Base-by-base conservation (phyloP, 2,329 filamentous ascomycete genomes). In the Lasiodiplodia gonubiensis region DNA sequence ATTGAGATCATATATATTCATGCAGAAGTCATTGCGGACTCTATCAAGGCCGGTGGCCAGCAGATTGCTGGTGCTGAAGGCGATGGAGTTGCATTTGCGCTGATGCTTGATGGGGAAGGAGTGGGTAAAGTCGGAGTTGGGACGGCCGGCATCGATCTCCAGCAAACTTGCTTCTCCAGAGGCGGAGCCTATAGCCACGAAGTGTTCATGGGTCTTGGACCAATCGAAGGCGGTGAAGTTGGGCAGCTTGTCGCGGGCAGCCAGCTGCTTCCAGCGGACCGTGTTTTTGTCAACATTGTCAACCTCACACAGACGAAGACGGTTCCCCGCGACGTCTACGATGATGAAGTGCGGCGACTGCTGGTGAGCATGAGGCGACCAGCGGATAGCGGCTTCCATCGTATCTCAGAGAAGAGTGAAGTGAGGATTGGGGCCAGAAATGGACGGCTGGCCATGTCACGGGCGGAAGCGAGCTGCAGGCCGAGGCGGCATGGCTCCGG, bases 1-100 rank as follows among this genome's bases (percentile, higher is more conserved):
- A 71, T 87, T 90, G 66, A 93, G 85, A 76, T 96, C 92, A 86
- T 92, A 95, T 35, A 95, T 89, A 73, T 94, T 92, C 59, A 96
- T 84, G 72, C 91, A 93, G 70, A 90, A 88, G 74, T 95, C 92
- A 78, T 92, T 93, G 37, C 92, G 87, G 27, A 94, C 92, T 72
- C 91, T 86, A 73, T 95, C 92, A 63, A 95, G 82, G 1, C 91
- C 92, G 33, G 93, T 91, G 11, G 92, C 92, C 63, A 96, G 81
- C 67, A 91, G 83, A 60, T 83, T 81, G 21, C 90, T 90, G 3
- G 87, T 88, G 74, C 89, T 94, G 80, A 95, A 93, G 3, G 92
- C 89, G 49, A 95, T 91, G 0, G 92, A 91, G 73, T 94, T 92
- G 73, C 91, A 94, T 52, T 90, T 90, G 53, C 92, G 86, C 65